Base-by-base conservation (phyloP, 768 basidiomycete species). In the Psilocybe subaeruginosa region DNA sequence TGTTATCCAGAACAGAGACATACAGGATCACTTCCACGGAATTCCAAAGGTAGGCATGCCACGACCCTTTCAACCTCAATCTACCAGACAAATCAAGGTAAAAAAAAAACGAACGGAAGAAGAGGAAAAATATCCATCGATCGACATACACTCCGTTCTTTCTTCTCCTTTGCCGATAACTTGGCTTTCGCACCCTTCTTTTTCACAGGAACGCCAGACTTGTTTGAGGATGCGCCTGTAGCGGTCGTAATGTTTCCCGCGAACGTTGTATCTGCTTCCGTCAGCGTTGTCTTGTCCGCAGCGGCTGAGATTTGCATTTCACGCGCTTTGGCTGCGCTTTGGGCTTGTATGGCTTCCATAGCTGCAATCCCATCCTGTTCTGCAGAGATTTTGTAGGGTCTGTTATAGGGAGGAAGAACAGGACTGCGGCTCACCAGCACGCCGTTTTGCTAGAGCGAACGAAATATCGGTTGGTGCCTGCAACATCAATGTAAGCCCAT, bases 21-120 rank as follows among this genome's bases (percentile, higher is more conserved):
- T 69, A 93, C 93, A 2, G 91, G 89, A 74, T 97, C 93, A 65
- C 80, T 90, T 8, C 95, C 95, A 23, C 95, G 84, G 71, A 95
- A 98, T 73, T 97, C 95, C 11, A 98, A 80, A 0, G 95, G 95
- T 39, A 97, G 78, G 56, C 83, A 85, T 27, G 87, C 82, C 14
- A 96, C 82, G 14, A 92, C 82, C 60, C 84, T 85, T 63, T 95
- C 93, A 33, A 90, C 77, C 54, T 82, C 82, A 62, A 88, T 70
- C 84, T 88, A 54, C 3, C 23, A 27, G 56, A 7, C 3, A 17
- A 4, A 16, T 9, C 0, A 46, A 23, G 19, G 27, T 31, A 14
- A 54, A 23, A n/a, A 27, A 27, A 58, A 55, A 45, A 55, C 17
- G n/a, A 54, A 41, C 23, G 39, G 35, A 54, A 29, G 49, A 35